A percentile compares a stretch with the other conserved stretches of the same genome.
Evolutionary conservation across 2,329 filamentous ascomycete genomes (phyloP).

Genomic region (Allantophomopsis cytisporea): DNA sequence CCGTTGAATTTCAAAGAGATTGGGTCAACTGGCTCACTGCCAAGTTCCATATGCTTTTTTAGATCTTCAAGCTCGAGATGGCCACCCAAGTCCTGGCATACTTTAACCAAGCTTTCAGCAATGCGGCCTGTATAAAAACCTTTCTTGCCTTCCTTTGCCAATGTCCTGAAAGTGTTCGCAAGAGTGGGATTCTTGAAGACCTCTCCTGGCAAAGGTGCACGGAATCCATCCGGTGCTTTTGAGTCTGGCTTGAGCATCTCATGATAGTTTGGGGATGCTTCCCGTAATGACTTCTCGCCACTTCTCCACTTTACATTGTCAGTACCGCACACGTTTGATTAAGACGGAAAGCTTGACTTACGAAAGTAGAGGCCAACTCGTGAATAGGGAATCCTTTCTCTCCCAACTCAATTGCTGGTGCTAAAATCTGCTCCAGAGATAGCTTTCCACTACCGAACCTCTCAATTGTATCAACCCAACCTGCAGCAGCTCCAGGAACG

Average conservation of each 20-base stretch:
- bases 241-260: constrained; percentile 81
- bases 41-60: constrained; percentile 55
- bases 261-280: constrained; percentile 70
- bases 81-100: constrained; percentile 63
- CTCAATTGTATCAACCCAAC: constrained; percentile 83
- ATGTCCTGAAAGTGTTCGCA: constrained; percentile 64
- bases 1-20: constrained; percentile 71
- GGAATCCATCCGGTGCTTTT: constrained; percentile 50
- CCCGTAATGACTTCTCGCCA: constrained; percentile 47
- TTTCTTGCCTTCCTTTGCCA: constrained; percentile 71
- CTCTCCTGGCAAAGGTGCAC: constrained; percentile 69
- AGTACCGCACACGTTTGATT: background rate
- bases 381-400: constrained; percentile 86
- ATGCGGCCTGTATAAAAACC: constrained; percentile 85
- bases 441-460: constrained; percentile 83
- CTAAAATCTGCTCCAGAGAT: constrained; percentile 61
- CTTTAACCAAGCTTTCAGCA: constrained; percentile 68
- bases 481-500: constrained; percentile 79
- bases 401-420: constrained; percentile 71
- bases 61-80: constrained; percentile 71
- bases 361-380: constrained; percentile 37
- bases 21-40: constrained; percentile 70
- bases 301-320: constrained; percentile 48
- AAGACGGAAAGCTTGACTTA: constrained; percentile 3
- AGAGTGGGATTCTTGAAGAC: constrained; percentile 78